A percentile compares a stretch with the other conserved stretches of the same genome.
These are phyloP conservation scores for Xylaria sp. DNA, from an alignment of 495 filamentous ascomycete genomes.

Conservation along the genomic window DNA sequence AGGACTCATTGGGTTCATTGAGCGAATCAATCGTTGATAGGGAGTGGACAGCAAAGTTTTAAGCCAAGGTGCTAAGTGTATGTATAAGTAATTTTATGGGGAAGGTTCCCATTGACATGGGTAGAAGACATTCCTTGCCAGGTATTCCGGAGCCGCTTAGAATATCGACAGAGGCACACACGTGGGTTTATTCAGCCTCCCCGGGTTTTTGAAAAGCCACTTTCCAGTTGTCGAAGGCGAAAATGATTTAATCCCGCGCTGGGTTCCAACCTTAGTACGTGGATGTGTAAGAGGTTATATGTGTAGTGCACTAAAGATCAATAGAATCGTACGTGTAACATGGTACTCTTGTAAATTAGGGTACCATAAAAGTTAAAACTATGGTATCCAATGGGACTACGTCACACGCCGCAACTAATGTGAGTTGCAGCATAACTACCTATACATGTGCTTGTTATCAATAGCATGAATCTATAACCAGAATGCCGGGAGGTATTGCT, in stretches of 20 bases:
- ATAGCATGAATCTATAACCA: neutral
- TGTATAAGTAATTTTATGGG: neutral
- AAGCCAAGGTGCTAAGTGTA: neutral
- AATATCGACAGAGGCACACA: neutral
- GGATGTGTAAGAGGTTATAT: neutral
- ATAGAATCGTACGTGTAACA: neutral
- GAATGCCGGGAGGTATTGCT: neutral
- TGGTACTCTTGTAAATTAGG: neutral
- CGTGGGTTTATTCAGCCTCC: neutral
- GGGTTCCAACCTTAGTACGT: neutral
- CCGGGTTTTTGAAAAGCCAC: neutral
- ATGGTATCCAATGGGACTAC: conserved; percentile 4
- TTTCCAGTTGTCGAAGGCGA: neutral
- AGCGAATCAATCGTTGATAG: neutral
- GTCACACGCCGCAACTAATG: neutral
- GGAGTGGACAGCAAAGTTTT: neutral
- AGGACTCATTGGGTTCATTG: conserved; percentile 4
- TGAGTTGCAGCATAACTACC: neutral
- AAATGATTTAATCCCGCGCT: neutral
- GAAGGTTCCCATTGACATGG: neutral
- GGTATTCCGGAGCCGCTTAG: neutral
- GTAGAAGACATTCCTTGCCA: neutral
- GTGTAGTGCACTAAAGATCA: neutral
- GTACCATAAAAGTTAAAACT: neutral
- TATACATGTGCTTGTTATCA: neutral